Base-by-base conservation (phyloP, 202 grass and related monocot genomes). In the Elaeis oleifera region DNA sequence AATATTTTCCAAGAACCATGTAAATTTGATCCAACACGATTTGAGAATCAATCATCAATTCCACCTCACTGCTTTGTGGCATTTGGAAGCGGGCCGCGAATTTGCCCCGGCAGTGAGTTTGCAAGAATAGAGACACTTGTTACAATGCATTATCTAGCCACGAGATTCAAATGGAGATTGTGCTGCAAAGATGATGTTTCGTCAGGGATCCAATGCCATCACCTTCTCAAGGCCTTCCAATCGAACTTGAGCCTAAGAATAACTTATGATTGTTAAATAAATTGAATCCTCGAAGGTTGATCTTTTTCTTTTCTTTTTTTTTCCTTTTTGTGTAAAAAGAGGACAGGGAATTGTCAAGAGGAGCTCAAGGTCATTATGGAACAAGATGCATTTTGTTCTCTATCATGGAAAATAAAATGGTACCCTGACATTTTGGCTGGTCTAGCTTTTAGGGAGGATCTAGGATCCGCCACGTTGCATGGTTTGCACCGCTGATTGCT, bases 61-160 rank as follows among this genome's bases (percentile, higher is more conserved):
- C 58, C 71, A 18, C 79, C 79, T 4, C 79, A 20, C 57, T 73
- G 61, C 28, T 82, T 76, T 26, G 71, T 79, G 3, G 72, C 79
- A 57, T 82, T 87, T 25, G 75, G 76, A 18, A 68, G 49, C 29
- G 79, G 76, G 9, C 31, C 60, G 20, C 65, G 84, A 63, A 63
- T 82, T 6, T 83, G 84, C 64, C 68, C 68, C 0, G 80, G 59
- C 8, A 73, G 65, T 16, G 76, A 83, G 72, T 74, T 83, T 44
- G 80, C 80, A 5, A 70, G 66, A 63, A 65, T 83, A 23, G 84
- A 83, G 53, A 83, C 76, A 53, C 49, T 80, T 28, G 60, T 80
- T 16, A 77, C 58, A 7, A 83, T 88, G 80, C 60, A 83, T 28
- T 61, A 83, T 60, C 23, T 83, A 1, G 65, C 77, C 5, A 74